Base-by-base conservation (phyloP, 2,329 filamentous ascomycete genomes). In the Colletotrichum limetticola region DNA sequence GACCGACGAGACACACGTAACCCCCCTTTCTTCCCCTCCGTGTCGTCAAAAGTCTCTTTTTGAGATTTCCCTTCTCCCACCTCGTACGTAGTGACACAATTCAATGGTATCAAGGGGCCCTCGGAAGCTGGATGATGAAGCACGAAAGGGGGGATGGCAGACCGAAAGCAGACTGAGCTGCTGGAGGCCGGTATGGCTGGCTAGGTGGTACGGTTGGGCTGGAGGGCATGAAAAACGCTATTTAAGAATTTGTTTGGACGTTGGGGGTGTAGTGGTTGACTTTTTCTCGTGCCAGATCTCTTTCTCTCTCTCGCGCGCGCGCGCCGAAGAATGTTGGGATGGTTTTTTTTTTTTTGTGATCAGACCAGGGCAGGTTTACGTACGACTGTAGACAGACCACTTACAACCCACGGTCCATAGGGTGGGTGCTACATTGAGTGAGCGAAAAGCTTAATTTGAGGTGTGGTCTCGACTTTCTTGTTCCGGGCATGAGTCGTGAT, bases 181-280 rank as follows among this genome's bases (percentile, higher is more conserved):
- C 32, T 32, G 32, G 14, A 49, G 14, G 9, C 32, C 32, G 32
- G 32, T 11, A 32, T 32, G 12, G 24, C 5, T 14, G 24, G 35
- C 14, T 16, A 65, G 19, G 32, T 32, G 52, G 12, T 42, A 42
- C 14, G 6, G 16, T 3, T 35, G 19, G 58, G 32, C 35, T 1
- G 46, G 19, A 32, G 26, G 22, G 66, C 66, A 70, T 65, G 59
- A 72, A 70, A 72, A 64, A 72, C 28, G 53, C 1, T 64, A 37
- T 53, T 46, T 65, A 70, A 65, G 58, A 68, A 60, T 64, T 46
- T 56, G 66, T 70, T 56, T 72, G 58, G 32, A 37, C 26, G 35
- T 46, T 65, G 55, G 64, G 66, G 70, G 70, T 72, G 70, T 70
- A 37, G 19, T 57, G 55, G 19, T 49, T 60, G 22, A 24, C 19